Percentiles rank a stretch among this genome's conserved stretches.
phyloP scores from a whole-genome alignment of 2,329 filamentous ascomycete species.

The Clarireedia sp. region DNA sequence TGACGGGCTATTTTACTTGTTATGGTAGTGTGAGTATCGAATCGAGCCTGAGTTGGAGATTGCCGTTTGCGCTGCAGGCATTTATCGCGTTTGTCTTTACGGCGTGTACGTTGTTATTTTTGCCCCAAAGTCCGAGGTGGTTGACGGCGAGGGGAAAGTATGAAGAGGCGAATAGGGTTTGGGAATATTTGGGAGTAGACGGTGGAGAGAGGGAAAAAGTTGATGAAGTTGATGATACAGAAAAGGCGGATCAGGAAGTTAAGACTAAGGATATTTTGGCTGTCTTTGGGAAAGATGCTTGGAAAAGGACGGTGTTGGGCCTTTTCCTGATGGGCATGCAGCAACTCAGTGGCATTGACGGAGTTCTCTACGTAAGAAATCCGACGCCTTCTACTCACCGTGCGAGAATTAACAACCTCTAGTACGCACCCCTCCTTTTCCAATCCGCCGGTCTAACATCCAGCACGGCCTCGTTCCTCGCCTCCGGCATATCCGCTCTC shows the following conservation, averaged over 20 bases:
- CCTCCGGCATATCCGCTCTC: constrained; percentile 52
- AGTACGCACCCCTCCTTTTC: constrained; percentile 56
- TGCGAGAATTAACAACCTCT: neutral
- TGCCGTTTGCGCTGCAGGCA: constrained; percentile 45
- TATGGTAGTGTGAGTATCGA: constrained; percentile 44
- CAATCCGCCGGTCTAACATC: constrained; percentile 49
- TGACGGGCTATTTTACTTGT: constrained; percentile 51
- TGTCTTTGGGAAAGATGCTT: constrained; percentile 35
- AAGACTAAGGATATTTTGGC: constrained; percentile 20
- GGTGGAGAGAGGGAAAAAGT: constrained; percentile 22
- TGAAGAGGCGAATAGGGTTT: constrained; percentile 38
- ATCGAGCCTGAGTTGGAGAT: constrained; percentile 45
- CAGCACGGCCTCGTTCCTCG: constrained; percentile 47
- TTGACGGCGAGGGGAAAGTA: constrained; percentile 40
- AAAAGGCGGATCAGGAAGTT: constrained; percentile 8
- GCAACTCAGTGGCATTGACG: constrained; percentile 55
- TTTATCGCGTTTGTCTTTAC: constrained; percentile 35
- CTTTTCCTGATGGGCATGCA: constrained; percentile 52
- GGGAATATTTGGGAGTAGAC: constrained; percentile 22
- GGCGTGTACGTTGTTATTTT: constrained; percentile 31
- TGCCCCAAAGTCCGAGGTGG: constrained; percentile 53
- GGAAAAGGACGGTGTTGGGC: constrained; percentile 41
- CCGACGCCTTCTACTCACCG: neutral
- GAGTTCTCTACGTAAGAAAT: constrained; percentile 49
- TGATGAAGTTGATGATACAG: constrained; percentile 6